Conservation (phyloP, 2,329 filamentous ascomycete genomes). For the Lojkania enalia region DNA sequence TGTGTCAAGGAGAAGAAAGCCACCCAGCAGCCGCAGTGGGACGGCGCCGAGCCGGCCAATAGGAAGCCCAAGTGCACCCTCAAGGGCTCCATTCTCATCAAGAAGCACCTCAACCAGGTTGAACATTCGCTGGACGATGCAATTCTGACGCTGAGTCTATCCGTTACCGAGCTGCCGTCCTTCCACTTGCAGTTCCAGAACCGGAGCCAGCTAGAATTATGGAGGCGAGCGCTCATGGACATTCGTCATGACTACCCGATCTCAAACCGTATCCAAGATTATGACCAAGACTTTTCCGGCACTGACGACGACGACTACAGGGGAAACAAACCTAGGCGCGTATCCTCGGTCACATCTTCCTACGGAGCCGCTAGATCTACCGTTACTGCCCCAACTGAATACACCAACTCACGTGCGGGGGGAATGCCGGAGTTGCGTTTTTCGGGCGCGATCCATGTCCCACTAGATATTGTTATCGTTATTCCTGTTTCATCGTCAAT, state of each 20-base stretch:
- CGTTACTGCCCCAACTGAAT: slow-evolving; percentile 89
- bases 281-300: slow-evolving; percentile 79
- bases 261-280: slow-evolving; percentile 66
- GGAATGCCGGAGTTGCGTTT: slow-evolving; percentile 49
- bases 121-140: slow-evolving; percentile 74
- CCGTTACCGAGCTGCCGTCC: slow-evolving; percentile 86
- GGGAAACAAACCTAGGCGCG: slow-evolving; percentile 61
- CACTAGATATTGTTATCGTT: slow-evolving; percentile 92
- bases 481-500: slow-evolving; percentile 97
- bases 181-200: slow-evolving; percentile 92
- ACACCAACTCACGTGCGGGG: slow-evolving; percentile 67
- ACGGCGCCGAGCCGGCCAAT: slow-evolving; percentile 53
- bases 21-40: slow-evolving; percentile 65
- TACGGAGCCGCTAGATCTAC: slow-evolving; percentile 82
- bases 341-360: slow-evolving; percentile 82
- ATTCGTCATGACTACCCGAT: slow-evolving; percentile 69
- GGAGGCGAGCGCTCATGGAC: slow-evolving; percentile 85
- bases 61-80: slow-evolving; percentile 80
- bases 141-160: slow-evolving; percentile 84
- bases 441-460: slow-evolving; percentile 72
- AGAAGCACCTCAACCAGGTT: slow-evolving; percentile 93
- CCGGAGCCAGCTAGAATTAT: slow-evolving; percentile 80
- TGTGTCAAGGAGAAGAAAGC: slow-evolving; percentile 97
- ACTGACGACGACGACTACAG: slow-evolving; percentile 87
- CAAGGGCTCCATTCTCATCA: slow-evolving; percentile 97